Evolutionary conservation across 73 alveolate genomes (phyloP), one percentile per base, ranked within the genome.

Genomic region (Paraurostyla sp.): DNA sequence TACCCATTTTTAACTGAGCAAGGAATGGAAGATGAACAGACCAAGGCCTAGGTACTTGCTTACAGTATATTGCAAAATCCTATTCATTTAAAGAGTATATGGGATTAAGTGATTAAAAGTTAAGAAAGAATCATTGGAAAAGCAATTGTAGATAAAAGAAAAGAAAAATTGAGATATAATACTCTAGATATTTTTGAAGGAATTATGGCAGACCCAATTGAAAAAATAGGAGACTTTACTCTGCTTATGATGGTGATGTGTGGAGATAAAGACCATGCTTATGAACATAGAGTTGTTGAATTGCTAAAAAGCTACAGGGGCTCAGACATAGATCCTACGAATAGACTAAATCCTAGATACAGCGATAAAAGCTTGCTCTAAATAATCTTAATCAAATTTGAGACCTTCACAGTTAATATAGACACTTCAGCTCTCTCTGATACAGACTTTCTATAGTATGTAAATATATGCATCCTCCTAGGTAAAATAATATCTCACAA

Each of bases 111-210:
- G 2, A 33, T 38, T 20, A 65, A 38, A 2, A 38, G 45, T 65
- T n/a, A n/a, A n/a, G 58, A 65, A 4, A 40, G 41, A 20, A 7
- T 30, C 7, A 65, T 22, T 16, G 40, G 40, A 65, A 2, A 22
- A 22, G 36, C 45, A 35, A 36, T 6, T 1, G 1, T 7, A 38
- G 38, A 18, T 16, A 16, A 15, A 58, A n/a, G n/a, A n/a, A 33
- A 32, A 65, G 16, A 40, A 38, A 65, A 38, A 65, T 0, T 36
- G n/a, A 60, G 82, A 65, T 65, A 65, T 22, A 56, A 65, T 38
- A 36, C 82, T 65, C 58, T 65, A 1, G 82, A 65, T 65, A 65
- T 65, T 22, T 65, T 65, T 65, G 82, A 65, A 38, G 82, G 41
- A 13, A 65, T 65, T 65, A 35, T 65, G 58, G 13, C 16, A 38